Percentiles rank a stretch among this genome's conserved stretches.
phyloP scores from a whole-genome alignment of 768 basidiomycete species.

The Suillus luteus region DNA sequence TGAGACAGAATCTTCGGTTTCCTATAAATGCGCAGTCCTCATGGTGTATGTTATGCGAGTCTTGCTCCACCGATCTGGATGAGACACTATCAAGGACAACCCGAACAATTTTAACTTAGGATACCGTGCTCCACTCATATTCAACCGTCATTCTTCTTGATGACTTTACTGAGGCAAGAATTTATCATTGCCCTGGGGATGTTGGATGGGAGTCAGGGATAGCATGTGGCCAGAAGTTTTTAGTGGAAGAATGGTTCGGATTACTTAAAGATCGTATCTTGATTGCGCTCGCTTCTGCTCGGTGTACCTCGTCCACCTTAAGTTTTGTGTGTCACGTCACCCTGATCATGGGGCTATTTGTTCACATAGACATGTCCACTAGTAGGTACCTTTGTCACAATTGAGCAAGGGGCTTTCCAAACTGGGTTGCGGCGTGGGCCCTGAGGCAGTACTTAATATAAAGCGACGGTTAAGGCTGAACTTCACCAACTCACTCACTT shows the following conservation, averaged over 20 bases:
- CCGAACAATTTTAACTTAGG: not conserved
- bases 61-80: not conserved
- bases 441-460: slow-evolving; percentile 1
- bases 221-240: not conserved
- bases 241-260: not conserved
- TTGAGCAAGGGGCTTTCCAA: not conserved
- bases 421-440: not conserved
- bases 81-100: not conserved
- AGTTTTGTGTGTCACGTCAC: not conserved
- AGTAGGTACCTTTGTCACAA: not conserved
- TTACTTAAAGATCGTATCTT: not conserved
- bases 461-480: not conserved
- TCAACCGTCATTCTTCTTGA: not conserved
- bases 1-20: no score
- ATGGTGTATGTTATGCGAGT: not conserved
- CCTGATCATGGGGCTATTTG: not conserved
- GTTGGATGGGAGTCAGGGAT: no score
- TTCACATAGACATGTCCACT: not conserved
- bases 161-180: not conserved
- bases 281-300: not conserved
- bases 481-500: not conserved
- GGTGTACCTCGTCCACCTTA: not conserved
- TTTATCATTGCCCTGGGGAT: not conserved
- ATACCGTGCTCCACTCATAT: no score
- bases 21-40: no score